Evolutionary conservation across 305 asterid genomes (phyloP).

Genomic region (Solanum hybrid): DNA sequence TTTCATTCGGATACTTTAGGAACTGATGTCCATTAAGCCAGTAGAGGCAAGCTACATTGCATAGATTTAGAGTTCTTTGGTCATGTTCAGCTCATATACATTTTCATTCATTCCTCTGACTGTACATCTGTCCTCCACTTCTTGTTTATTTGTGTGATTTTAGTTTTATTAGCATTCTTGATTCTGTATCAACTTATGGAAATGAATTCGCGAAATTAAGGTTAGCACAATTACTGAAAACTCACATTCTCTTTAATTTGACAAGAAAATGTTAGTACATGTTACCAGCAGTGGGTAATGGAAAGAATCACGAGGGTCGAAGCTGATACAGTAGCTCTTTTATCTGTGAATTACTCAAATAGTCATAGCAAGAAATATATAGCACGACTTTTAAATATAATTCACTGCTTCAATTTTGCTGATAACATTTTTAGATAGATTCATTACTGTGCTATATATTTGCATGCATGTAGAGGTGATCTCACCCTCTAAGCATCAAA

Average conservation of each 20-base stretch:
- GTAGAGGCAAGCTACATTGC: not conserved
- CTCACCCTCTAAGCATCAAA: not conserved
- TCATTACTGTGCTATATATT: not conserved
- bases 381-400: not conserved
- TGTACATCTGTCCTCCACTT: not conserved
- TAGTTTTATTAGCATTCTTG: not conserved
- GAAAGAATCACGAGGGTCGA: not conserved
- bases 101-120: not conserved
- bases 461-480: not conserved
- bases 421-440: not conserved
- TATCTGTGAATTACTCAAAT: not conserved
- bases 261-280: not conserved
- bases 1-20: not conserved
- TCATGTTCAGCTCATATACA: not conserved
- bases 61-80: not conserved
- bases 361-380: not conserved
- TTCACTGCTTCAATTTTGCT: not conserved
- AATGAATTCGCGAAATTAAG: not conserved
- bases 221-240: not conserved
- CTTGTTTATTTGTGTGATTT: not conserved
- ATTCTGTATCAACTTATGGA: not conserved
- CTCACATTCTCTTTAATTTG: not conserved
- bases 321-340: not conserved
- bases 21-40: not conserved
- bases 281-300: not conserved